Percentiles rank a stretch among this genome's conserved stretches.
Evolutionary conservation across 1,139 yeast species (phyloP).

Genomic region (Candida smagusa): DNA sequence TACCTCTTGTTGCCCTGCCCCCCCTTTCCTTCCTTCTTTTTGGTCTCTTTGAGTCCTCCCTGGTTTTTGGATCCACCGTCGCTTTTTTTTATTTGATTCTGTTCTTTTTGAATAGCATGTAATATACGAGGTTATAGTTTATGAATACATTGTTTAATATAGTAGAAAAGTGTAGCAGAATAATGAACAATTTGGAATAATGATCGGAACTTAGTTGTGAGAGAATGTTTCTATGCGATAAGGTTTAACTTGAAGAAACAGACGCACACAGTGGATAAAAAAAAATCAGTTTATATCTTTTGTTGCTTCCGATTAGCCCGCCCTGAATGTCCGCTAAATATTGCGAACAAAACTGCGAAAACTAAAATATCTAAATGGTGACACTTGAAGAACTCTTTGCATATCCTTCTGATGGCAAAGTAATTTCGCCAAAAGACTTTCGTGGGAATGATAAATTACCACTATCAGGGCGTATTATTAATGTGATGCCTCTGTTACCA

Average conservation of each 20-base stretch:
- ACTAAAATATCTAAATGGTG: slow-evolving; percentile 3
- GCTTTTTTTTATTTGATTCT: not conserved
- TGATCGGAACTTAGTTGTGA: not conserved
- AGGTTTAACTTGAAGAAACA: too few relatives aligned
- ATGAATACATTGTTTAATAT: slow-evolving; percentile 1
- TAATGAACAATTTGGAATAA: too few relatives aligned
- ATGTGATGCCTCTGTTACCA: slow-evolving; percentile 69
- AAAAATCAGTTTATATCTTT: not conserved
- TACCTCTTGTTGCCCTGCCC: not conserved
- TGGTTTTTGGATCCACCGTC: slow-evolving; percentile 1
- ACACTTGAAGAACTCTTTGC: slow-evolving; percentile 18
- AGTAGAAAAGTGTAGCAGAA: not conserved
- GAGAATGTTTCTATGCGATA: too few relatives aligned
- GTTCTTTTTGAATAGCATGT: slow-evolving; percentile 6
- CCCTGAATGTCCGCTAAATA: not conserved
- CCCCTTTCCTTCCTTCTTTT: not conserved
- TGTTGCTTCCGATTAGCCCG: not conserved
- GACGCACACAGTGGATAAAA: too few relatives aligned
- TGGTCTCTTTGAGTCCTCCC: not conserved
- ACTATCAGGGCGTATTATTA: slow-evolving; percentile 62
- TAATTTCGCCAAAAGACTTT: slow-evolving; percentile 32
- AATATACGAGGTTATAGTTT: slow-evolving; percentile 7
- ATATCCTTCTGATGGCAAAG: slow-evolving; percentile 22
- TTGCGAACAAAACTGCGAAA: not conserved
- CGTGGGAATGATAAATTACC: slow-evolving; percentile 25